Evolutionary conservation across 2,329 filamentous ascomycete genomes (phyloP).

Genomic region (Ambrosiella cleistominuta): DNA sequence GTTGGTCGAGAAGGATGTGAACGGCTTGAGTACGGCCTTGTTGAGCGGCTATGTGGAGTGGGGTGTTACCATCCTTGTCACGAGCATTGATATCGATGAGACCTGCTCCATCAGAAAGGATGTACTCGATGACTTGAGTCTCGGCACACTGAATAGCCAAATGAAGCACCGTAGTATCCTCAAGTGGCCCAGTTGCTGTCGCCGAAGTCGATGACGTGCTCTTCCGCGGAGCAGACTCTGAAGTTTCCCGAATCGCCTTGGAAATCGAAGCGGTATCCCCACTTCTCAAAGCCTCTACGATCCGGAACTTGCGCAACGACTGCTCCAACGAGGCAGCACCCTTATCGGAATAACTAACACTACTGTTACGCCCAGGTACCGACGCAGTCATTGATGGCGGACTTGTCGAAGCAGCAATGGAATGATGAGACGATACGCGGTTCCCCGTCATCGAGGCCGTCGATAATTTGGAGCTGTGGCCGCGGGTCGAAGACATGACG

Average conservation of each 20-base stretch:
- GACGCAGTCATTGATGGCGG: conserved; percentile 18
- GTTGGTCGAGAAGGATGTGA: conserved; percentile 63
- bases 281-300: conserved; percentile 80
- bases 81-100: conserved; percentile 50
- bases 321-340: conserved; percentile 54
- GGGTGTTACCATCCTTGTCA: conserved; percentile 87
- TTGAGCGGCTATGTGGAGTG: conserved; percentile 70
- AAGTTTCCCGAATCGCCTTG: conserved; percentile 58
- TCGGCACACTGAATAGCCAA: conserved; percentile 93
- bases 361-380: conserved; percentile 13
- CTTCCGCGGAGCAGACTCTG: conserved; percentile 32
- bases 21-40: conserved; percentile 71
- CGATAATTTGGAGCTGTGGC: conserved; percentile 32
- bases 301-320: conserved; percentile 81
- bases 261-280: conserved; percentile 85
- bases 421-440: conserved; percentile 24
- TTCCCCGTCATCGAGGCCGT: conserved; percentile 24
- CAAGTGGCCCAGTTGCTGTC: conserved; percentile 29
- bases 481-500: conserved; percentile 18
- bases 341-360: conserved; percentile 22
- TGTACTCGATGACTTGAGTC: conserved; percentile 77
- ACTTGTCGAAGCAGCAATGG: conserved; percentile 18
- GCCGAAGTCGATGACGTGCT: conserved; percentile 38
- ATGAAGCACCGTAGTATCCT: conserved; percentile 82
- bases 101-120: conserved; percentile 56